A percentile compares a stretch with the other conserved stretches of the same genome.
Conservation (phyloP, 495 filamentous ascomycete species). For the Podospora pseudopauciseta region DNA sequence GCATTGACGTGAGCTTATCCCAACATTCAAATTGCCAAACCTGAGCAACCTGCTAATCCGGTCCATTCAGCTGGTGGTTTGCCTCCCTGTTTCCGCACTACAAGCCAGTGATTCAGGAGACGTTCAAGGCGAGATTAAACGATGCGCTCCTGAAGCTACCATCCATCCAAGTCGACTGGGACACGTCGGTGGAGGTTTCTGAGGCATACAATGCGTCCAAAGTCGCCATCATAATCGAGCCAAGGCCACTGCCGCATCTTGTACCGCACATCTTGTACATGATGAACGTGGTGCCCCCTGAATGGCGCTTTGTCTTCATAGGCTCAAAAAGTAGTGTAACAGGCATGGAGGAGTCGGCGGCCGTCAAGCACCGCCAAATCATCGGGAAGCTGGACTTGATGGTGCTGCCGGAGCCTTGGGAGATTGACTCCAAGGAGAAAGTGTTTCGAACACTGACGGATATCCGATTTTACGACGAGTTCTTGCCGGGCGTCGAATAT, state of each 20-base stretch:
- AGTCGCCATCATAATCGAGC: conserved; percentile 50
- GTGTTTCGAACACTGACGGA: conserved; percentile 44
- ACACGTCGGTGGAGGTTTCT: conserved; percentile 30
- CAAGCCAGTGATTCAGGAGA: conserved; percentile 33
- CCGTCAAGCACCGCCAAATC: conserved; percentile 41
- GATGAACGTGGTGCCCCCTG: conserved; percentile 48
- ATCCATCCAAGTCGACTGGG: conserved; percentile 42
- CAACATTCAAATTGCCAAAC: background rate
- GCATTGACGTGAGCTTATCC: background rate
- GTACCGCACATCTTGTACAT: conserved; percentile 48
- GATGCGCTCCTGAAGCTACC: conserved; percentile 40
- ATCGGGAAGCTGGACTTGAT: conserved; percentile 48
- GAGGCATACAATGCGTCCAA: conserved; percentile 46
- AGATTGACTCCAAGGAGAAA: conserved; percentile 42
- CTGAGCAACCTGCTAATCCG: background rate
- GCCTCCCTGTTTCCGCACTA: conserved; percentile 40
- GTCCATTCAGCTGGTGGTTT: conserved; percentile 37
- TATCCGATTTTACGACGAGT: conserved; percentile 46
- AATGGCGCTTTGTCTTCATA: conserved; percentile 51
- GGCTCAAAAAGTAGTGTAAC: conserved; percentile 41
- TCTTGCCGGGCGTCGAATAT: conserved; percentile 44
- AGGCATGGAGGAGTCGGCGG: conserved; percentile 37
- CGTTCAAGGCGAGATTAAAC: conserved; percentile 33
- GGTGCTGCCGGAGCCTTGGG: conserved; percentile 39
- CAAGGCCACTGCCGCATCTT: conserved; percentile 42